Evolutionary conservation across 768 basidiomycete species (phyloP), one percentile per base, ranked within the genome.

Genomic region (Collybiopsis luxurians): DNA sequence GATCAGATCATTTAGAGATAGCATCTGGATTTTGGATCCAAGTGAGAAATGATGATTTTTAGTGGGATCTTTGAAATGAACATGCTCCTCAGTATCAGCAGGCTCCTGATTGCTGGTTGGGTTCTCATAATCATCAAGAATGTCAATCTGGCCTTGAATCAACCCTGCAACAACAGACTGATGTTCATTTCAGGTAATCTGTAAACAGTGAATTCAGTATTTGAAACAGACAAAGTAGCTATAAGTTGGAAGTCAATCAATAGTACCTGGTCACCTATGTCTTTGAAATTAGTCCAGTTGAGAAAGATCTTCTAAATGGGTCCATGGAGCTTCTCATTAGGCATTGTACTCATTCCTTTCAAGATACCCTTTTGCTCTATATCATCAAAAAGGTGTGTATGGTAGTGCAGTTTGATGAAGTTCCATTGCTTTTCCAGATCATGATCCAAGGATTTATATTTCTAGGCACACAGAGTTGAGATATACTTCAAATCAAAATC

Each of bases 321-420:
- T 1, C 66, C 64, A 59, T 76, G 72, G 57, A 71, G 61, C 2
- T 67, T 65, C 31, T 76, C 72, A 58, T 72, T 72, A n/a, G 70
- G n/a, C n/a, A n/a, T n/a, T n/a, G n/a, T n/a, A 45, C 65, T 73
- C 46, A 62, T 72, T 40, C 71, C 70, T 0, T 58, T 46, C 0
- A 64, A 62, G 2, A 58, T 66, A 7, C 72, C 74, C 53, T 75
- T 75, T 0, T 7, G 34, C 19, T 39, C 2, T 19, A 76, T 75
- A 50, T 75, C 66, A 0, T 48, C 31, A 23, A 70, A 61, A 0
- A 67, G 45, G 44, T 77, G 73, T 13, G 60, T 55, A 51, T 67
- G 69, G 1, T 65, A 50, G 54, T 77, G 75, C 0, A 57, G 42
- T 49, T 77, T 77, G 0, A 65, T 65, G 54, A 74, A 75, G 27